Base-by-base conservation (phyloP, 305 asterid species). In the Stenogyne calaminthoides region DNA sequence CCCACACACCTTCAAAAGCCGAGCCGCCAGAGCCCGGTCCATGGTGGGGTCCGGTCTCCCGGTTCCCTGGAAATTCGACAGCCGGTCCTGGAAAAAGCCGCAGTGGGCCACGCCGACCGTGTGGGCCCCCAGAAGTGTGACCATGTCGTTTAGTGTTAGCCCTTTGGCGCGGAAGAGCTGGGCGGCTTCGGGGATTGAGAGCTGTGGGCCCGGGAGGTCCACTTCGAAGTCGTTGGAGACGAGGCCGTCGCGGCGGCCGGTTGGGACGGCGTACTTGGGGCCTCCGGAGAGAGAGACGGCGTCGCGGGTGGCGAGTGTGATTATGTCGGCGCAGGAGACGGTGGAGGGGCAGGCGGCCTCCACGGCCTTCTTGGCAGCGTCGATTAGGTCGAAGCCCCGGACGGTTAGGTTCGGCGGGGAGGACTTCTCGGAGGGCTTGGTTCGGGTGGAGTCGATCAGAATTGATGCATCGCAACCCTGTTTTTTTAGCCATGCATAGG, bases 291-390 rank as follows among this genome's bases (percentile, higher is more conserved):
- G 80, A 1, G 77, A 84, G 1, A 88, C 90, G 0, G 93, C 81
- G 37, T 88, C 96, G 0, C 91, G 84, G 12, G 96, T 87, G 66
- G 91, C 96, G 37, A 89, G 34, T n/a, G 91, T 77, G 75, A 92
- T 84, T 6, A 92, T 71, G 63, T 92, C 98, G 7, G 98, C 88
- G 68, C 98, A 88, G 14, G 96, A 89, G 75, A 89, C 89, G 3
- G 74, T 79, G 62, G 82, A 15, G 63, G 85, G 57, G 63, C 91
- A 87, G 8, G 18, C 69, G 0, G 78, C 69, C 46, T 82, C 93
- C 22, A 89, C 39, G 40, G 79, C 86, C 14, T 47, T 70, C 76
- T 89, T 89, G 71, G 80, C 80, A 27, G 76, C 81, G 69, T 86
- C 93, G 56, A 88, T 89, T 8, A 87, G 83, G 72, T 87, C 91